Base-by-base conservation (phyloP, 768 basidiomycete genomes). In the Suillus sp. region DNA sequence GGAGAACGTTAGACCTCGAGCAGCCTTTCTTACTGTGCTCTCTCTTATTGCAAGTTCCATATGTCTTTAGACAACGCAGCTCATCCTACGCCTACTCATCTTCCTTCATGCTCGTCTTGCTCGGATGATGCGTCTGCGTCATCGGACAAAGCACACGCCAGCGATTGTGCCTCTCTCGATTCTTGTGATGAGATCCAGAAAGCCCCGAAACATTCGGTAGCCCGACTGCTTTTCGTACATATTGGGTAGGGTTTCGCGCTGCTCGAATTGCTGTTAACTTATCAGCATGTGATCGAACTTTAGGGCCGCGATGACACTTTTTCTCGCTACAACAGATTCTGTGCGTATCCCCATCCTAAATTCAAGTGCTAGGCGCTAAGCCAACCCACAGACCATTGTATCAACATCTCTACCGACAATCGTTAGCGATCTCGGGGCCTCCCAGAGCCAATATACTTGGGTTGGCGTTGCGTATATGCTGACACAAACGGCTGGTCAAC, bases 321-420 rank as follows among this genome's bases (percentile, higher is more conserved):
- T 95, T 74, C 86, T 95, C 13, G 92, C 92, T 3, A 95, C 92
- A 13, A 94, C 92, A 6, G 92, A 94, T 74, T 85, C 90, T 57
- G 93, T 93, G 71, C 65, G 88, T 75, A 64, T 40, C 63, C 45
- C 54, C 51, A 25, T 59, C 43, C 43, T 42, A 55, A 47, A 30
- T 62, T 60, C 40, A 48, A 48, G 14, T 38, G 34, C 30, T 50
- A 51, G 43, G 57, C 13, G 60, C 70, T 51, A 69, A 53, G 32
- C 64, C 58, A 34, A 22, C 51, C 25, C 27, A 57, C 53, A 85
- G 82, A 86, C 84, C 11, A 89, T 94, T 66, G 90, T 95, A 38
- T 94, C 93, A 40, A 95, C 93, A 20, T 86, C 86, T 70, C 75
- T 95, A 61, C 93, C 93, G 18, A 93, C 92, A 22, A 94, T 95